Evolutionary conservation across 768 basidiomycete genomes (phyloP).

Genomic region (Mycena polygramma): DNA sequence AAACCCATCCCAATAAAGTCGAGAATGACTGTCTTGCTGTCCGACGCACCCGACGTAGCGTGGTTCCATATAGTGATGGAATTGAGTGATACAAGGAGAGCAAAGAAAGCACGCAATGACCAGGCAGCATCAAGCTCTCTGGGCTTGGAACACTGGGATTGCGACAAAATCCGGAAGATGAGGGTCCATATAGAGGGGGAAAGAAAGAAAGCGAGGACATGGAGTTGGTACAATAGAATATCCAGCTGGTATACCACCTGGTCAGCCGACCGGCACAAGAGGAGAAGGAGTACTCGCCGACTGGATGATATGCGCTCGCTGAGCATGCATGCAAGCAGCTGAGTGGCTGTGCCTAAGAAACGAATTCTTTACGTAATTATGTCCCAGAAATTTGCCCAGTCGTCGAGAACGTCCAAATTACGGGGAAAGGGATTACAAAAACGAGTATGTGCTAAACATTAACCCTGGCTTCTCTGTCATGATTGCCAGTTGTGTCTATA

Average conservation of each 20-base stretch:
- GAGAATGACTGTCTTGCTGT: conserved; percentile 75
- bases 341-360: too few relatives aligned
- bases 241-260: conserved; percentile 66
- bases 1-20: conserved; percentile 86
- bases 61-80: conserved; percentile 73
- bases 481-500: not conserved
- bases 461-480: not conserved
- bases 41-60: conserved; percentile 60
- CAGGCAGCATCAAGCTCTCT: conserved; percentile 73
- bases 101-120: conserved; percentile 78
- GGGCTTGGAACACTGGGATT: conserved; percentile 76
- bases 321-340: conserved; percentile 53
- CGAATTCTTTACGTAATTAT: too few relatives aligned
- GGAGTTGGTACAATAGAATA: conserved; percentile 77
- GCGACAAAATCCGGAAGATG: conserved; percentile 67
- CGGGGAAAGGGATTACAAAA: too few relatives aligned
- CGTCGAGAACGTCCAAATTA: too few relatives aligned
- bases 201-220: conserved; percentile 82
- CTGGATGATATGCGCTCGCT: conserved; percentile 78
- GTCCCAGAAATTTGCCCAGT: too few relatives aligned
- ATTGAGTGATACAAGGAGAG: conserved; percentile 71
- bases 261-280: conserved; percentile 30
- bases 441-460: too few relatives aligned
- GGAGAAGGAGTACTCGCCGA: conserved; percentile 60
- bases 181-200: conserved; percentile 75